Base-by-base conservation (phyloP, 352 stramenopile genomes). In the Globisporangium viniferum region DNA sequence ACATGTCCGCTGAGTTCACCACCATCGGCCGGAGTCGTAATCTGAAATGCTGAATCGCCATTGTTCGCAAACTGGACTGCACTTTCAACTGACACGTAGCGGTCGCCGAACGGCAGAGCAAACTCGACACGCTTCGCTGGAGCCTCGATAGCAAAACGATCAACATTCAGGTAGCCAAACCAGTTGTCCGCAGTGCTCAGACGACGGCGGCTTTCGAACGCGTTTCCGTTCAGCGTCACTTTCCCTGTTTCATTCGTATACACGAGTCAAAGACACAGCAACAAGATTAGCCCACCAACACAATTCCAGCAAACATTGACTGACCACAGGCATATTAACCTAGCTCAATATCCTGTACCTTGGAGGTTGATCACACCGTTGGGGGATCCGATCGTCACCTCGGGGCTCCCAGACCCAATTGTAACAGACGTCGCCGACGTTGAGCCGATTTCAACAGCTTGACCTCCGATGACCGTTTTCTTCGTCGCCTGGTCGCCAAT, bases 221-320 rank as follows among this genome's bases (percentile, higher is more conserved):
- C 29, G 59, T 88, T 71, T 7, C 84, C 84, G 64, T 91, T 92
- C 10, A 92, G 33, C 8, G 67, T 86, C 36, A 92, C 66, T 63
- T 80, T 84, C 2, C 84, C 79, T 67, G 12, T 35, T 8, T 20
- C 4, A 56, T 36, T 31, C 18, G 35, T 27, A 66, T 22, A 48
- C 41, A n/a, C n/a, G 56, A 60, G 9, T 35, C 22, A 41, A 7
- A 39, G 5, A 51, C 31, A 46, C 14, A 20, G 39, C 39, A 46
- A 46, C 39, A 20, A 20, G 6, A 0, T 63, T 2, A 56, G 60
- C 39, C 22, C 15, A 27, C 20, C 8, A 33, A 33, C 49, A 20
- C 49, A 55, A 31, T 55, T 55, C 24, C 3, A 46, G 12, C 39
- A 46, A 44, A 18, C 14, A 20, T 46, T 12, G 2, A 46, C 14